Percentiles rank a stretch among this genome's conserved stretches.
Evolutionary conservation across 192 early-diverging fungal genomes (phyloP).

Genomic region (Cladochytrium replicatum): DNA sequence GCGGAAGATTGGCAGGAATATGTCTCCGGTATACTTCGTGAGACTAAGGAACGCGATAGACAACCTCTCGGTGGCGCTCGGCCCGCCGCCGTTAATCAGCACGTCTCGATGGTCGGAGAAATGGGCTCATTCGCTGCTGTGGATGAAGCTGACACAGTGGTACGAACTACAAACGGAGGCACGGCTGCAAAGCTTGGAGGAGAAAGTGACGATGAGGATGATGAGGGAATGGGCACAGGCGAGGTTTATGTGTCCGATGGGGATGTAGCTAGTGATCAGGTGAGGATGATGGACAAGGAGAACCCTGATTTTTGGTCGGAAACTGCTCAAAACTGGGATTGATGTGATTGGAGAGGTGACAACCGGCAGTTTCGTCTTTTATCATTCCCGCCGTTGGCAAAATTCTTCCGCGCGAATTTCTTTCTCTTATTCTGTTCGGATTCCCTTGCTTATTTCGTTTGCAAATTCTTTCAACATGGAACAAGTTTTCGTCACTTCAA

Average conservation of each 20-base stretch:
- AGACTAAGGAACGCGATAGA: constrained; percentile 45
- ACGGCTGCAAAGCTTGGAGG: neutral
- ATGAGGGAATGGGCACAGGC: constrained; percentile 22
- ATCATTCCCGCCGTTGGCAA: too few relatives aligned
- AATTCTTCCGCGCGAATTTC: too few relatives aligned
- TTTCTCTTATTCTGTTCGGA: too few relatives aligned
- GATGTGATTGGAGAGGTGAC: too few relatives aligned
- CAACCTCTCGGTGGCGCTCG: constrained; percentile 44
- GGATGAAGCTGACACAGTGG: constrained; percentile 26
- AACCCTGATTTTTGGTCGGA: too few relatives aligned
- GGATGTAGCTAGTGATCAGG: constrained; percentile 56
- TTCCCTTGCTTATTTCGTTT: too few relatives aligned
- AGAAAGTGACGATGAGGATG: constrained; percentile 37
- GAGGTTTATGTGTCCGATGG: constrained; percentile 39
- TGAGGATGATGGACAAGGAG: too few relatives aligned
- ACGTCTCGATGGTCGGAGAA: too few relatives aligned
- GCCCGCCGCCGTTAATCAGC: constrained; percentile 30
- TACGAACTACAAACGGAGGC: constrained; percentile 7
- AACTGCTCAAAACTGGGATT: too few relatives aligned
- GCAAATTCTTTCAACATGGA: too few relatives aligned
- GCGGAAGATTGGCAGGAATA: constrained; percentile 49
- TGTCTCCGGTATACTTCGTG: constrained; percentile 26
- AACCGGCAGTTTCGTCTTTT: too few relatives aligned
- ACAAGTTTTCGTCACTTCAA: too few relatives aligned
- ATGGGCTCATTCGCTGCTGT: neutral